These are phyloP conservation scores for Mycena sanguinolenta DNA, from an alignment of 768 basidiomycete genomes.

Conservation along the genomic window DNA sequence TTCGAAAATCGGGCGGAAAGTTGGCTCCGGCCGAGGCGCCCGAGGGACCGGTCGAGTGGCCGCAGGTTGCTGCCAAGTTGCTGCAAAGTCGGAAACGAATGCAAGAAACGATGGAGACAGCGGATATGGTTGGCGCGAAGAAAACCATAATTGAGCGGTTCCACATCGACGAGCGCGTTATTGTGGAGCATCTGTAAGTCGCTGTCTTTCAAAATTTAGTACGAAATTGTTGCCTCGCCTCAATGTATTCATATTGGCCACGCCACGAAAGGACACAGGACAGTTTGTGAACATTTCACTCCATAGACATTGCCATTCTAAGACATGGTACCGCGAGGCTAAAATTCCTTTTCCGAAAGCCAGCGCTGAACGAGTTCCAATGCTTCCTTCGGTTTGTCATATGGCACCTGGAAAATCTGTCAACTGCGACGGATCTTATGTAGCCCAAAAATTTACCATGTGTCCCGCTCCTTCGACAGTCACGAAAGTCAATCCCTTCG, in stretches of 20 bases:
- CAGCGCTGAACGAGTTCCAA: slow-evolving; percentile 60
- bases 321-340: too few species aligned
- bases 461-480: slow-evolving; percentile 71
- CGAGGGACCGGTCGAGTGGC: slow-evolving; percentile 8
- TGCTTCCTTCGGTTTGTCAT: slow-evolving; percentile 69
- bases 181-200: slow-evolving; percentile 11
- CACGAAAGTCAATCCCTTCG: slow-evolving; percentile 28
- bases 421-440: too few species aligned
- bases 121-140: slow-evolving; percentile 8
- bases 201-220: too few species aligned
- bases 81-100: slow-evolving; percentile 2
- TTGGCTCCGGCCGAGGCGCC: slow-evolving; percentile 16
- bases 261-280: too few species aligned
- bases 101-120: not conserved
- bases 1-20: slow-evolving; percentile 27
- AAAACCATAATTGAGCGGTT: not conserved
- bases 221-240: too few species aligned
- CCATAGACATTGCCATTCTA: too few species aligned
- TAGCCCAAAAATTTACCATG: slow-evolving; percentile 61
- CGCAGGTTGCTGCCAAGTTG: slow-evolving; percentile 9
- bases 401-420: slow-evolving; percentile 60
- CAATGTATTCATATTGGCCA: too few species aligned
- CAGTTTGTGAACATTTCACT: too few species aligned
- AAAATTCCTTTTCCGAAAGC: slow-evolving; percentile 48
- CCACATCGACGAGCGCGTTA: not conserved